Percentiles rank a stretch among this genome's conserved stretches.
phyloP scores from a whole-genome alignment of 2,329 filamentous ascomycete species.

The Cryphonectria parasitica region DNA sequence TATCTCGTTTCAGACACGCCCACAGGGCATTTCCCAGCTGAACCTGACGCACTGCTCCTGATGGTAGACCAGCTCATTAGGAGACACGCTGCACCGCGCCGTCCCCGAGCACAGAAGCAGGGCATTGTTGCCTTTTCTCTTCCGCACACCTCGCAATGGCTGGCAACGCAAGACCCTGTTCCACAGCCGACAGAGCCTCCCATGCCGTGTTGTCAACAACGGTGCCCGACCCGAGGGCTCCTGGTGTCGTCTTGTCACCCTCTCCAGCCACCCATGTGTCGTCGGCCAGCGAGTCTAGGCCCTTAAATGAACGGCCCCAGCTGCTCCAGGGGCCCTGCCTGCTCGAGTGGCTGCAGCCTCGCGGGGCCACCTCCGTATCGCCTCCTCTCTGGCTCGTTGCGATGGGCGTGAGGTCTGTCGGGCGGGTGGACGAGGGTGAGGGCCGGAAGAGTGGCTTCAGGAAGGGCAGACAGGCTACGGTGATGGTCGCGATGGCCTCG shows the following conservation, averaged over 20 bases:
- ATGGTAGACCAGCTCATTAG: background rate
- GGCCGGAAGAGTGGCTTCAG: background rate
- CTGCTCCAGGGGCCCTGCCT: background rate
- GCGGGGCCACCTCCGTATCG: background rate
- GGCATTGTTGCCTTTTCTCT: background rate
- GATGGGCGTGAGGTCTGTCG: background rate
- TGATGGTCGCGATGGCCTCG: background rate
- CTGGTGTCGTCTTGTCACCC: background rate
- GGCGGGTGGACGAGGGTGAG: background rate
- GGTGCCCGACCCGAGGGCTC: background rate
- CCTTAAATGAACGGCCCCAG: constrained; percentile 5
- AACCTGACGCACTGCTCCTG: background rate
- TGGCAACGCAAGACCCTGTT: background rate
- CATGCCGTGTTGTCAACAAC: background rate
- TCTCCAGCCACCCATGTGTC: background rate
- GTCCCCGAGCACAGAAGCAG: background rate
- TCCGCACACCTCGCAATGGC: background rate
- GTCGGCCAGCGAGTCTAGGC: background rate
- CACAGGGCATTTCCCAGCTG: too few relatives aligned
- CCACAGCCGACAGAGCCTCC: background rate
- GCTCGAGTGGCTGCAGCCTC: background rate
- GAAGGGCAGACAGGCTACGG: constrained; percentile 1
- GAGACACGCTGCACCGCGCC: background rate
- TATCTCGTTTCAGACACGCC: background rate
- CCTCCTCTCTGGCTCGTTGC: background rate